A percentile compares a stretch with the other conserved stretches of the same genome.
These are phyloP conservation scores for Flaveria trinervia DNA, from an alignment of 129 eudicot genomes.

Conservation along the genomic window DNA sequence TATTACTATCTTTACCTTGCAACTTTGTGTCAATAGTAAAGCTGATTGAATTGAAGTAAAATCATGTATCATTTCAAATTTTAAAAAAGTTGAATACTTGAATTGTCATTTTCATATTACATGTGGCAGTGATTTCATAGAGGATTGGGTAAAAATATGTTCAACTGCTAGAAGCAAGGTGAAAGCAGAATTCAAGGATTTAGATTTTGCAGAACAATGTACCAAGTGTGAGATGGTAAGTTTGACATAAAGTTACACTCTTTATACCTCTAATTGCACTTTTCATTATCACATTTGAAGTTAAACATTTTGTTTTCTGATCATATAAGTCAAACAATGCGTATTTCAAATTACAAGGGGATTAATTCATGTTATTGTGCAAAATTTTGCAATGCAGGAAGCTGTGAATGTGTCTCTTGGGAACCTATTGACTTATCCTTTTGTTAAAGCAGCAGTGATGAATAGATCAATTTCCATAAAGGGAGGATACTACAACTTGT, in stretches of 20 bases:
- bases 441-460: constrained; percentile 55
- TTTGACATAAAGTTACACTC: constrained; percentile 18
- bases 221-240: constrained; percentile 61
- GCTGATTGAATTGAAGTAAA: neutral
- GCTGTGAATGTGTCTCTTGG: constrained; percentile 86
- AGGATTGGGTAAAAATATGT: constrained; percentile 86
- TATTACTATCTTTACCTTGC: neutral
- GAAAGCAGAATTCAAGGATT: constrained; percentile 34
- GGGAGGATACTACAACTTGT: constrained; percentile 88
- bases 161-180: constrained; percentile 62
- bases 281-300: neutral
- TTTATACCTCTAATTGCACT: neutral
- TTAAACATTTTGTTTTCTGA: neutral
- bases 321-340: neutral
- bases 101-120: neutral
- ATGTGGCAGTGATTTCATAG: constrained; percentile 63
- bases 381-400: constrained; percentile 48
- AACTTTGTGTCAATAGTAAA: neutral
- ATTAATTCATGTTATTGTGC: neutral
- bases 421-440: constrained; percentile 75
- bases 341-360: no score
- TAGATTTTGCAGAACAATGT: constrained; percentile 56
- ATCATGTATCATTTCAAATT: neutral
- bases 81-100: neutral
- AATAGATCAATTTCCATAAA: constrained; percentile 48